Conservation (phyloP, 1,284 basidiomycete genomes). For the Pterulicium gracile region DNA sequence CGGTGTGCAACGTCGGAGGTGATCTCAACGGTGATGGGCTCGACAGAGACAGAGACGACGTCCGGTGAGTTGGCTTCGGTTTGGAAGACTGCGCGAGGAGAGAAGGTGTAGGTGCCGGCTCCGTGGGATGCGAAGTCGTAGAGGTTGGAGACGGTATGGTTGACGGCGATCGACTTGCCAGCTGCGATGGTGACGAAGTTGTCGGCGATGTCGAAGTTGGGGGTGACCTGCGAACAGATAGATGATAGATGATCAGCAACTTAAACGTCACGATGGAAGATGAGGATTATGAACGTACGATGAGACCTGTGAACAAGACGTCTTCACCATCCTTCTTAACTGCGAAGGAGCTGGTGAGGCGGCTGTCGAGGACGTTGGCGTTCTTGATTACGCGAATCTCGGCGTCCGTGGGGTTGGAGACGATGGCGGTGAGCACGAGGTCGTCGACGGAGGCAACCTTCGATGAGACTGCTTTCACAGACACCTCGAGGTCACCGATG, state of each 20-base stretch:
- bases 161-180: constrained; percentile 1
- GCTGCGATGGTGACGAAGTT: constrained; percentile 1
- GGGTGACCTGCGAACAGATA: too few species aligned
- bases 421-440: background rate
- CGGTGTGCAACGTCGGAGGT: constrained; percentile 3
- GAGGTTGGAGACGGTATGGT: background rate
- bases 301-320: background rate
- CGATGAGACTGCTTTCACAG: background rate
- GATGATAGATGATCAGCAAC: too few species aligned
- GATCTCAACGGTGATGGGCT: background rate
- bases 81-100: background rate
- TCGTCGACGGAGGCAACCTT: background rate
- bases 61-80: background rate
- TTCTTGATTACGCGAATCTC: constrained; percentile 3
- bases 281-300: background rate
- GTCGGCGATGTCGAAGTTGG: too few species aligned
- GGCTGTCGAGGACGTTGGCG: background rate
- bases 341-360: background rate
- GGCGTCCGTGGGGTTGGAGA: constrained; percentile 1
- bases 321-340: background rate
- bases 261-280: too few species aligned
- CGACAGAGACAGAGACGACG: background rate
- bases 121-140: constrained; percentile 1
- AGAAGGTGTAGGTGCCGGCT: background rate
- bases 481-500: background rate